Conservation (phyloP, 805 yeast genomes). For the Clavispora carvajalis region DNA sequence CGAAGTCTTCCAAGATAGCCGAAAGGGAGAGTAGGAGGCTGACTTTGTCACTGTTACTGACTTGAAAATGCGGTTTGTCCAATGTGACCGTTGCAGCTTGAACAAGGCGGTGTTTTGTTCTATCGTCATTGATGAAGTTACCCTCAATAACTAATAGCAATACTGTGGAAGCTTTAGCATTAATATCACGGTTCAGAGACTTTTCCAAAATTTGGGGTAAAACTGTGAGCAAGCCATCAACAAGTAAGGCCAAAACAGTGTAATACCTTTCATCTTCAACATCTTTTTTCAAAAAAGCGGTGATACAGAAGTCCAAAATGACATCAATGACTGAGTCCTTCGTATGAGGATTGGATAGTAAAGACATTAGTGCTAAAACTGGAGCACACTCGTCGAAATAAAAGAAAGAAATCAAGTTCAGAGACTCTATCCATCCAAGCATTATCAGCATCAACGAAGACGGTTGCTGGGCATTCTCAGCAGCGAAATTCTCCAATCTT, state of each 20-base stretch:
- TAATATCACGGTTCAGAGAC: conserved; percentile 40
- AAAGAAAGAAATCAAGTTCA: conserved; percentile 46
- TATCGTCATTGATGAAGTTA: conserved; percentile 51
- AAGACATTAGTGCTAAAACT: conserved; percentile 47
- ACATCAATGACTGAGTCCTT: conserved; percentile 60
- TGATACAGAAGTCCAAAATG: conserved; percentile 51
- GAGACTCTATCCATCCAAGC: conserved; percentile 44
- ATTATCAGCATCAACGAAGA: conserved; percentile 71
- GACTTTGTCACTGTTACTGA: conserved; percentile 49
- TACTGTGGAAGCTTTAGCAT: conserved; percentile 47
- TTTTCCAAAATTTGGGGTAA: conserved; percentile 47
- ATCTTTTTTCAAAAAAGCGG: conserved; percentile 39
- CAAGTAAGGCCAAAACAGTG: conserved; percentile 49
- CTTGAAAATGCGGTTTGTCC: conserved; percentile 49
- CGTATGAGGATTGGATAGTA: conserved; percentile 49
- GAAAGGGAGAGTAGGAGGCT: conserved; percentile 55
- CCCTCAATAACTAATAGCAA: conserved; percentile 51
- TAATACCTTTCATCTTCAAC: conserved; percentile 36
- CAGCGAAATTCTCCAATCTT: conserved; percentile 61
- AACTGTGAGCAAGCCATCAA: conserved; percentile 49
- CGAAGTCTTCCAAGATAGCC: conserved; percentile 46
- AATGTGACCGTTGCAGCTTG: conserved; percentile 55
- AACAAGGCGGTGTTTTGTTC: conserved; percentile 48
- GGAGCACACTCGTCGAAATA: conserved; percentile 53
- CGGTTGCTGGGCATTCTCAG: conserved; percentile 77